These are phyloP conservation scores for Ogataea ramenticola DNA, from an alignment of 805 yeast genomes.

Conservation along the genomic window DNA sequence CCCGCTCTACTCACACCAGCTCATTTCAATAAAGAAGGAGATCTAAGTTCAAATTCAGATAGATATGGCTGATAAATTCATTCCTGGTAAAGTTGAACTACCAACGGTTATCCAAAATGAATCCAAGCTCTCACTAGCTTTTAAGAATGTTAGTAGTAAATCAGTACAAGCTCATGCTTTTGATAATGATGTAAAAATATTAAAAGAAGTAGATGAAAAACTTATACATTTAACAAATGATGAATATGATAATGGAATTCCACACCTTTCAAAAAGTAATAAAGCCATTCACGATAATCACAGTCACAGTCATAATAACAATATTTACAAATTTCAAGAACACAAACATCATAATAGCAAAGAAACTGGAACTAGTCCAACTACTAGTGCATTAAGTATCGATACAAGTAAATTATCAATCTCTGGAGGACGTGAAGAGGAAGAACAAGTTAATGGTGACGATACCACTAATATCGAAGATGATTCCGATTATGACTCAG, in stretches of 20 bases:
- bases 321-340: conserved; percentile 1
- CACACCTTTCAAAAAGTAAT: neutral
- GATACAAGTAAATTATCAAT: conserved; percentile 6
- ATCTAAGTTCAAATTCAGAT: neutral
- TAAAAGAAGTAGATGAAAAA: conserved; percentile 21
- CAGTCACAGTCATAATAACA: neutral
- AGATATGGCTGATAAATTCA: neutral
- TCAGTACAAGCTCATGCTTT: conserved; percentile 18
- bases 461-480: conserved; percentile 28
- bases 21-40: no score
- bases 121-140: conserved; percentile 24
- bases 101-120: conserved; percentile 6
- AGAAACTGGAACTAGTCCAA: neutral
- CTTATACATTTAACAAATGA: conserved; percentile 14
- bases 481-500: conserved; percentile 25
- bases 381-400: neutral
- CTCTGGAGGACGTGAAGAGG: conserved; percentile 3
- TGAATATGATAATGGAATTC: conserved; percentile 5
- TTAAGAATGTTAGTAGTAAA: conserved; percentile 13
- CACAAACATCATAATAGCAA: no score
- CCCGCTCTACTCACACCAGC: no score
- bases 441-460: conserved; percentile 4
- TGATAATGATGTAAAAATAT: conserved; percentile 18
- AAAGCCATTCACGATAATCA: neutral
- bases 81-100: conserved; percentile 1